Evolutionary conservation across 2,329 filamentous ascomycete species (phyloP), one percentile per base, ranked within the genome.

Genomic region (Orbilia javanica): DNA sequence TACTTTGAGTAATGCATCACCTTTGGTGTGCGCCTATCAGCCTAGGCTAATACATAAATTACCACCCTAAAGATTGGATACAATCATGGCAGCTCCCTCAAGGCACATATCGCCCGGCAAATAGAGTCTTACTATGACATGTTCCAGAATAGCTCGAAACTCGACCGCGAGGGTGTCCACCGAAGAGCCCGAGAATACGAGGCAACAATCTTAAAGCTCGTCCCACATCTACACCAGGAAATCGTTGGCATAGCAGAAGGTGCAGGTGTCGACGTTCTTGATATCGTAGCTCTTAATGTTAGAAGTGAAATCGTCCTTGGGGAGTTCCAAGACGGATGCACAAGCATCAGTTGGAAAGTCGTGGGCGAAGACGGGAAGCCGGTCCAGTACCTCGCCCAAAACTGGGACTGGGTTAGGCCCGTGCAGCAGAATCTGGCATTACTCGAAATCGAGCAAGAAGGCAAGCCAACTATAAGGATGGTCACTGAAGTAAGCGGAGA

Each of bases 301-400:
- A 84, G 88, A 0, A 89, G 87, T 0, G 88, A 89, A 82, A 89
- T 89, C 77, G 85, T 85, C 1, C 89, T 90, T 71, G 88, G 88
- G 0, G 82, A 88, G 13, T 89, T 88, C 77, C 85, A 84, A 15
- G 88, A 90, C 79, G 88, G 88, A 1, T 90, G 88, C 79, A 90
- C 88, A 0, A 85, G 86, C 13, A 79, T 89, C 11, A 85, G 85
- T 1, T 88, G 86, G 63, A 63, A 46, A 20, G 29, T 63, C 13
- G 85, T 82, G 84, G 8, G 85, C 84, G 0, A 57, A 66, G 0
- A 65, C 46, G 65, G 79, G 79, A n/a, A 84, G 81, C 60, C 1
- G 63, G 75, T 2, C 52, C 72, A n/a, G 71, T 79, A 86, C 72
- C 82, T 90, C 3, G 85, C 84, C 0, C 88, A 90, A 83, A 90